Percentiles rank a stretch among this genome's conserved stretches.
Conservation (phyloP, 139 green algal genomes). For the Astrephomene gubernaculifera region DNA sequence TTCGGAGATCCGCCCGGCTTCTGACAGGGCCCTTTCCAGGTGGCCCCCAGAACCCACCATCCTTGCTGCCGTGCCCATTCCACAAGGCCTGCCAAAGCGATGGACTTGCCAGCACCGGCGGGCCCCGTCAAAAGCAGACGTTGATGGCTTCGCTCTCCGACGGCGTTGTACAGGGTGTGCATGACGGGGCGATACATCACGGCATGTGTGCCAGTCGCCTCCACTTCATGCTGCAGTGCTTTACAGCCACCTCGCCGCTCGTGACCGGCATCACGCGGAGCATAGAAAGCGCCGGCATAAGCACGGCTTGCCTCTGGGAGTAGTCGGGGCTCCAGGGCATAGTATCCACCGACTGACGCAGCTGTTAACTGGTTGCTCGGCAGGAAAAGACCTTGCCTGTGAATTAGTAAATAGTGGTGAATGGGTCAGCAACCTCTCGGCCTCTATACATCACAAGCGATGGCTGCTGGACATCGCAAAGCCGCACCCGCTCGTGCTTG, state of each 20-base stretch:
- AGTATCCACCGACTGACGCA: conserved; percentile 31
- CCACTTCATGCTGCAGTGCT: conserved; percentile 53
- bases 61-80: conserved; percentile 66
- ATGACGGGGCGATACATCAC: conserved; percentile 44
- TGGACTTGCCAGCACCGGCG: conserved; percentile 72
- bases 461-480: neutral
- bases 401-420: neutral
- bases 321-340: conserved; percentile 23
- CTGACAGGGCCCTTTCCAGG: too few species aligned
- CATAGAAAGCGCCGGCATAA: conserved; percentile 48
- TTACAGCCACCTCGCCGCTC: conserved; percentile 58
- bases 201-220: conserved; percentile 11
- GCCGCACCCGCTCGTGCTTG: conserved; percentile 29
- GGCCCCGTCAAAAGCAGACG: conserved; percentile 32
- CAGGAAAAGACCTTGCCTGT: neutral
- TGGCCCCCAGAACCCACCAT: conserved; percentile 59
- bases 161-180: neutral
- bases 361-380: neutral
- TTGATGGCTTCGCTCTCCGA: neutral
- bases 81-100: conserved; percentile 71
- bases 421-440: neutral
- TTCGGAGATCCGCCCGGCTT: too few species aligned
- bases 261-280: conserved; percentile 31
- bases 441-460: neutral
- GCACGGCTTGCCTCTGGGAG: conserved; percentile 48